Evolutionary conservation across 768 basidiomycete species (phyloP).

Genomic region (Mycena capillaripes): DNA sequence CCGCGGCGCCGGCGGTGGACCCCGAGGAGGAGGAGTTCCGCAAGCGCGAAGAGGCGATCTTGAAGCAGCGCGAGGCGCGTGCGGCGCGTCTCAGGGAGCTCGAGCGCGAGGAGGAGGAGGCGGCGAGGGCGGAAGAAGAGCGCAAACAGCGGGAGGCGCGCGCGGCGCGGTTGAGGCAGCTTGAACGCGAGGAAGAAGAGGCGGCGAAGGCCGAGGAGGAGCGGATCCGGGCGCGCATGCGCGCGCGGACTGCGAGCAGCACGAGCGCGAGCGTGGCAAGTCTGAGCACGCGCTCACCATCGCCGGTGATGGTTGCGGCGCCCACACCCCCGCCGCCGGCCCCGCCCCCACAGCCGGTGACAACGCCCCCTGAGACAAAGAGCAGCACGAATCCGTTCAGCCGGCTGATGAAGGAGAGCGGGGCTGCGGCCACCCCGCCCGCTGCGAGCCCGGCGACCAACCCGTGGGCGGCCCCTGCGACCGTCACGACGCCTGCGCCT

Average conservation of each 20-base stretch:
- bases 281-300: slow-evolving; percentile 39
- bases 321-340: slow-evolving; percentile 51
- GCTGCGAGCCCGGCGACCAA: slow-evolving; percentile 61
- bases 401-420: slow-evolving; percentile 68
- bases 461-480: slow-evolving; percentile 71
- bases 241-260: slow-evolving; percentile 46
- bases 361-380: slow-evolving; percentile 56
- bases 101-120: slow-evolving; percentile 71
- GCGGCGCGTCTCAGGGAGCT: slow-evolving; percentile 77
- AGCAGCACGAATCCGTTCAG: slow-evolving; percentile 87
- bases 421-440: slow-evolving; percentile 49
- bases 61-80: slow-evolving; percentile 81
- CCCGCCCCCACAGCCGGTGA: slow-evolving; percentile 35
- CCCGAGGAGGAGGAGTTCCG: slow-evolving; percentile 82
- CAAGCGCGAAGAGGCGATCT: slow-evolving; percentile 78
- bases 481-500: slow-evolving; percentile 53
- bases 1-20: slow-evolving; percentile 68
- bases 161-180: slow-evolving; percentile 71
- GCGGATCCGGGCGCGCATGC: slow-evolving; percentile 53
- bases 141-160: slow-evolving; percentile 68
- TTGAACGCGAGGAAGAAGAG: slow-evolving; percentile 74
- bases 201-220: slow-evolving; percentile 58
- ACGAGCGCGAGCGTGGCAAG: slow-evolving; percentile 23
- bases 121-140: slow-evolving; percentile 62
- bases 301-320: slow-evolving; percentile 54